Evolutionary conservation across 257 asterid genomes (phyloP), one percentile per base, ranked within the genome.

Genomic region (Dorcoceras hygrometricum): DNA sequence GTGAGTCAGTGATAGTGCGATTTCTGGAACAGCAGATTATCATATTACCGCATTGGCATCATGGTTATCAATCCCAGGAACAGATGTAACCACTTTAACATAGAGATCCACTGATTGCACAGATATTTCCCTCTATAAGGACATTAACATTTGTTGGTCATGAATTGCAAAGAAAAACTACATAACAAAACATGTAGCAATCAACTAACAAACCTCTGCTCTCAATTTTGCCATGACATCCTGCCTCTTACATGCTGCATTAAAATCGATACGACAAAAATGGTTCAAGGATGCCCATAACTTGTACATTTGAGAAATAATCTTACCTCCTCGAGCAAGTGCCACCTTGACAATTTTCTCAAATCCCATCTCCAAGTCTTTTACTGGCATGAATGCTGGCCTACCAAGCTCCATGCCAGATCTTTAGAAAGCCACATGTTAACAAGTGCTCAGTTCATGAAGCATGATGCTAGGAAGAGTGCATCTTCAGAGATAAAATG

Each of bases 291-390:
- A 57, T 63, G 67, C 57, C 59, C n/a, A 14, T 59, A 39, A 67
- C 0, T 9, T 8, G 25, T 57, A 74, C 69, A 25, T 66, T 46
- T n/a, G 55, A 68, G 19, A 53, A 57, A 5, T 26, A 5, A 26
- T 23, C 78, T 78, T 84, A 94, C 99, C 92, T 76, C 97, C 95
- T 57, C 89, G 99, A 76, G 96, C 96, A 74, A 80, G 95, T 61
- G 96, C 89, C 50, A 94, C 75, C 77, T 87, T 94, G 50, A 88
- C 90, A 57, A 90, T 90, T 86, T 87, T 87, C 83, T 94, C 97
- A 63, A 88, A 88, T 56, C 96, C 96, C 99, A 90, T 94, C 80
- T 90, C 97, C 14, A 84, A 67, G 81, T 90, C 89, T 57, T 76
- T 80, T 54, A 87, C 99, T 8, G 89, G 97, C 74, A 90, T 81